These are phyloP conservation scores for Pleodorina starrii DNA, from an alignment of 139 green algal genomes.

Conservation along the genomic window DNA sequence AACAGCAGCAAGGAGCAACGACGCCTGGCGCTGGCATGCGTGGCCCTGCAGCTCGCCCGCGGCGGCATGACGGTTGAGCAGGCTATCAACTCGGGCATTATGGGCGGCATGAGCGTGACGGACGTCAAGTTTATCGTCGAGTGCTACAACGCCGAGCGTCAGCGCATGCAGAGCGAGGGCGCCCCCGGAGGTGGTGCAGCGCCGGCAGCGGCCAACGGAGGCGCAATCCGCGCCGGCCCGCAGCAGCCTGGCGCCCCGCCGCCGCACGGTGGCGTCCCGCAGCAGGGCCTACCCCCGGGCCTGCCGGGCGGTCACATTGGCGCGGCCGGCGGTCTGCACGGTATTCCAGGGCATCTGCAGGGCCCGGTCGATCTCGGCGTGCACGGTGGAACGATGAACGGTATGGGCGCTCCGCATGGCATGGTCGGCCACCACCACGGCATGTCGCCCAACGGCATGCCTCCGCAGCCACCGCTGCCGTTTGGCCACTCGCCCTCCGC, in stretches of 20 bases:
- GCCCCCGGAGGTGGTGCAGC: background rate
- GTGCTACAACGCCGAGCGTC: slow-evolving; percentile 62
- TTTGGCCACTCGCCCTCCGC: slow-evolving; percentile 13
- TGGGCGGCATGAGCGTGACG: slow-evolving; percentile 68
- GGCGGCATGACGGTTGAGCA: slow-evolving; percentile 63
- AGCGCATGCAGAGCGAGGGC: slow-evolving; percentile 51
- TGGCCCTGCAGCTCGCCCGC: slow-evolving; percentile 65
- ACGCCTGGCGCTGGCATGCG: slow-evolving; percentile 64
- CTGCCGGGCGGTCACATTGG: background rate
- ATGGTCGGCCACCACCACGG: background rate
- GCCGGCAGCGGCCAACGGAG: background rate
- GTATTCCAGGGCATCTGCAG: background rate
- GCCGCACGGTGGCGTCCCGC: background rate
- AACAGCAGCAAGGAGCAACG: slow-evolving; percentile 61
- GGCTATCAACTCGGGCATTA: slow-evolving; percentile 70
- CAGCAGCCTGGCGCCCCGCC: slow-evolving; percentile 8
- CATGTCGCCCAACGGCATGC: slow-evolving; percentile 2
- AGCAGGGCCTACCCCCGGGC: background rate
- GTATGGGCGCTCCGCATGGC: background rate
- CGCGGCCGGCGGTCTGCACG: background rate
- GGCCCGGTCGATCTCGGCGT: background rate
- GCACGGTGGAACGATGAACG: background rate
- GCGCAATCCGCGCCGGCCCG: background rate
- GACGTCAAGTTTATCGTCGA: slow-evolving; percentile 70
- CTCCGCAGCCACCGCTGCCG: background rate